Conservation (phyloP, 495 filamentous ascomycete genomes). For the Hyaloscypha finlandica region DNA sequence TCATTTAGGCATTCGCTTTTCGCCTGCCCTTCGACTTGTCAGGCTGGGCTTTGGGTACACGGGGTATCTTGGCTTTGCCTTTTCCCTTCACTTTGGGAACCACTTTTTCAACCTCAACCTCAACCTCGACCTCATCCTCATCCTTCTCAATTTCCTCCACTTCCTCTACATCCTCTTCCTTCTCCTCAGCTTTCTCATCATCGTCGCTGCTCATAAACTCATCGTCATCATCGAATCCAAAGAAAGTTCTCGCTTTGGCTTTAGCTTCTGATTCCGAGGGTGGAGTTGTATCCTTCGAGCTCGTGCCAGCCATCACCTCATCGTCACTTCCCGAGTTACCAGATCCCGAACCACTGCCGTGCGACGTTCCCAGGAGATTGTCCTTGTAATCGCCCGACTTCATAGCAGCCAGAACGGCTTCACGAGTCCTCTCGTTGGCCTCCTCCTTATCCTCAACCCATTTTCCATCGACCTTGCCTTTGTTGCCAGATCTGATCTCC, state of each 20-base stretch:
- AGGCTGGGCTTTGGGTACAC: constrained; percentile 14
- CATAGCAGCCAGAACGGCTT: constrained; percentile 79
- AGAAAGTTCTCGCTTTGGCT: constrained; percentile 57
- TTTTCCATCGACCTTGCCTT: constrained; percentile 76
- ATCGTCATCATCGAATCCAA: constrained; percentile 89
- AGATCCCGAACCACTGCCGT: constrained; percentile 33
- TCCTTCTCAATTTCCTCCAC: constrained; percentile 32
- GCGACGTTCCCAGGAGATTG: constrained; percentile 47
- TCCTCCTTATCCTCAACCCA: constrained; percentile 95
- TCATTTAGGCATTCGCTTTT: constrained; percentile 23
- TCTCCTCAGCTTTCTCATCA: constrained; percentile 53
- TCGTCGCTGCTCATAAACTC: constrained; percentile 84
- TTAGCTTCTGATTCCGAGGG: constrained; percentile 45
- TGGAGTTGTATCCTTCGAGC: constrained; percentile 36
- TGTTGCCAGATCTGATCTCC: constrained; percentile 69
- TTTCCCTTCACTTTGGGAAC: constrained; percentile 33
- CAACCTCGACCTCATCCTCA: constrained; percentile 18
- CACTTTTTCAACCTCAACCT: constrained; percentile 25
- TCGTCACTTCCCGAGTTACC: constrained; percentile 51
- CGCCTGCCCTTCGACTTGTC: constrained; percentile 34
- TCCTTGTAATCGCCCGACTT: constrained; percentile 62
- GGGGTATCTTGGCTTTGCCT: constrained; percentile 15
- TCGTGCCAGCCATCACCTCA: constrained; percentile 39
- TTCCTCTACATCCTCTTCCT: constrained; percentile 40
- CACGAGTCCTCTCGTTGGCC: constrained; percentile 75